phyloP scores from a whole-genome alignment of 2,329 filamentous ascomycete genomes.

The Lecanicillium sp. region DNA sequence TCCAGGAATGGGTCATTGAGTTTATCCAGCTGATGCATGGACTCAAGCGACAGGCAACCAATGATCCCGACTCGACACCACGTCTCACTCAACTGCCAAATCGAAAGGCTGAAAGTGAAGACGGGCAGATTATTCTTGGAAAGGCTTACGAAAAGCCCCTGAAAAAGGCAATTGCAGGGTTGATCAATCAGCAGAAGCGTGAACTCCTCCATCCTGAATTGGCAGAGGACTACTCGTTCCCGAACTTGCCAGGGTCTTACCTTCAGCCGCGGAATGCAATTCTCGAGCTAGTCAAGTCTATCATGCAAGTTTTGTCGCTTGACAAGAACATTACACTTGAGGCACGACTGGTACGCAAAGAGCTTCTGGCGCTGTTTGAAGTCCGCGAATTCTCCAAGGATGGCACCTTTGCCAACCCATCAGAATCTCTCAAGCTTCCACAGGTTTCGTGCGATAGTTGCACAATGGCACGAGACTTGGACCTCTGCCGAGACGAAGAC shows the following conservation, averaged over 20 bases:
- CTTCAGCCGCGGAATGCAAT: constrained; percentile 53
- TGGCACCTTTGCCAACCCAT: constrained; percentile 82
- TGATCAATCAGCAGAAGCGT: constrained; percentile 79
- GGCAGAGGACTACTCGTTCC: constrained; percentile 79
- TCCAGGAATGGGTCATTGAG: constrained; percentile 88
- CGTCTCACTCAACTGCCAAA: constrained; percentile 50
- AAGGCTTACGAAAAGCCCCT: constrained; percentile 80
- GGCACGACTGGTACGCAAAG: constrained; percentile 78
- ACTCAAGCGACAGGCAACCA: constrained; percentile 60
- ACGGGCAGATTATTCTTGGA: constrained; percentile 61
- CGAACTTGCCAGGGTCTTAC: constrained; percentile 66
- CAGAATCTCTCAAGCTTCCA: constrained; percentile 60
- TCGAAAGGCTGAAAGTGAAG: constrained; percentile 51
- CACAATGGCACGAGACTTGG: constrained; percentile 79
- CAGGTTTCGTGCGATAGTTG: constrained; percentile 85
- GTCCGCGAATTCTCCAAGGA: constrained; percentile 88
- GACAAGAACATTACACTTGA: constrained; percentile 88
- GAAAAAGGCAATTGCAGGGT: constrained; percentile 74
- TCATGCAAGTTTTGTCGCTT: constrained; percentile 86
- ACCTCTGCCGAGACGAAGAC: constrained; percentile 84
- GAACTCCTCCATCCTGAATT: constrained; percentile 87
- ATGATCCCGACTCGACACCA: constrained; percentile 41
- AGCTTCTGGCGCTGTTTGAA: constrained; percentile 83
- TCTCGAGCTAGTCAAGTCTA: constrained; percentile 81
- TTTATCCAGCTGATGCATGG: constrained; percentile 92